Evolutionary conservation across 169 alveolate species (phyloP), one percentile per base, ranked within the genome.

Genomic region (Plasmodium sp.): DNA sequence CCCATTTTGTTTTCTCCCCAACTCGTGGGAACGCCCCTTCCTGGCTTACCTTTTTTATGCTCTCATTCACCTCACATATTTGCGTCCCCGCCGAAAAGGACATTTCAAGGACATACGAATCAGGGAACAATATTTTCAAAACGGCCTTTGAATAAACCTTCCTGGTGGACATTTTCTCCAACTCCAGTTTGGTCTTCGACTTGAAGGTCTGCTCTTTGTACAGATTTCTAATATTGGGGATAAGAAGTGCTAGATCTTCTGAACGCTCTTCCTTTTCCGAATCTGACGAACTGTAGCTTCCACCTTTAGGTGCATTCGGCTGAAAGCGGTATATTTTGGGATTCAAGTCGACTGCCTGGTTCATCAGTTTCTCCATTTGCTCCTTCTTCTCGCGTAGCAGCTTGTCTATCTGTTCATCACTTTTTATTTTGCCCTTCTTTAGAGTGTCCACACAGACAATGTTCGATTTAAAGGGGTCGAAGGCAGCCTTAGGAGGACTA

Each of bases 121-220:
- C 93, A 3, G 93, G 93, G 48, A 86, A 86, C 41, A 86, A 71
- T n/a, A 86, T 86, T 86, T 86, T 86, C 71, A 86, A 75, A 54
- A 86, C 85, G 4, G 93, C 16, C 54, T 86, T 86, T 27, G 79
- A 75, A 86, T 86, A 86, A 51, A 86, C 54, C 73, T 86, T 86
- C 51, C 86, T 58, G 3, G 54, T 86, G 51, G 84, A 75, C n/a
- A 86, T 75, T 77, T 86, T 86, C 71, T 86, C 86, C 33, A 86
- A 56, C 31, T 86, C 88, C 27, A 86, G 51, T 18, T 86, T 86
- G n/a, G 93, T 86, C 34, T 79, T 86, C 31, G 93, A 86, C 33
- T 86, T 75, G 73, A 86, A 86, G 12, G 93, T 86, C 33, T 86
- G 93, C 56, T 86, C 93, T 77, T 86, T 86, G 81, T 58, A 48